Evolutionary conservation across 371 early-diverging fungal species (phyloP).

Genomic region (Nematocida major): DNA sequence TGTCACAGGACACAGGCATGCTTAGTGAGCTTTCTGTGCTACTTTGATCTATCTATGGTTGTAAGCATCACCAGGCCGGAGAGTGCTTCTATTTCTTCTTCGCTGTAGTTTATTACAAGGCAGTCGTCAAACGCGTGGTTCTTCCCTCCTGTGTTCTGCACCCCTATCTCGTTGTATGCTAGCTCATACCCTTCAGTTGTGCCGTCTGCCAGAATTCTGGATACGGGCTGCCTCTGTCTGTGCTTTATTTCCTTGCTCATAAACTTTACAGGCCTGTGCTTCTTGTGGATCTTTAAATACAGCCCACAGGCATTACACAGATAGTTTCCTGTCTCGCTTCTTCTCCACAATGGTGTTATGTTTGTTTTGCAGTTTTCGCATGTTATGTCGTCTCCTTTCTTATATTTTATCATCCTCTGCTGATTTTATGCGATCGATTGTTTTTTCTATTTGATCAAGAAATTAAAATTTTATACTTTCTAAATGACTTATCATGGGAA

Average conservation of each 20-base stretch:
- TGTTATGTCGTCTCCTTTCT: constrained; percentile 49
- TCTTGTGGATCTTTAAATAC: constrained; percentile 62
- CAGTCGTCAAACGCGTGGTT: constrained; percentile 22
- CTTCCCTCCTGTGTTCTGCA: constrained; percentile 14
- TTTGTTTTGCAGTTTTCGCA: constrained; percentile 61
- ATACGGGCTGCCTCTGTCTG: constrained; percentile 36
- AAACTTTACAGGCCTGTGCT: constrained; percentile 54
- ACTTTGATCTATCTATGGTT: background rate
- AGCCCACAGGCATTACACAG: constrained; percentile 65
- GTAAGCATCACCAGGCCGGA: constrained; percentile 49
- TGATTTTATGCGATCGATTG: constrained; percentile 54
- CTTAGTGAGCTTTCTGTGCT: constrained; percentile 6
- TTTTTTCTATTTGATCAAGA: constrained; percentile 54
- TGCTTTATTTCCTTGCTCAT: constrained; percentile 52
- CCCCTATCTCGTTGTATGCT: constrained; percentile 45
- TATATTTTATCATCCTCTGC: constrained; percentile 54
- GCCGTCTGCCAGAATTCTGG: constrained; percentile 15
- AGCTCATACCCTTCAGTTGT: constrained; percentile 25
- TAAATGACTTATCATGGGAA: background rate
- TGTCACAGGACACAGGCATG: constrained; percentile 1
- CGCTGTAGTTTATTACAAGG: constrained; percentile 47
- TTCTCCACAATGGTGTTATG: constrained; percentile 62
- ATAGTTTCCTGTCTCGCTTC: constrained; percentile 52
- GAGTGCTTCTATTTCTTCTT: constrained; percentile 52
- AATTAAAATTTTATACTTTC: constrained; percentile 48